Base-by-base conservation (phyloP, 768 basidiomycete genomes). In the Boletales sp. region DNA sequence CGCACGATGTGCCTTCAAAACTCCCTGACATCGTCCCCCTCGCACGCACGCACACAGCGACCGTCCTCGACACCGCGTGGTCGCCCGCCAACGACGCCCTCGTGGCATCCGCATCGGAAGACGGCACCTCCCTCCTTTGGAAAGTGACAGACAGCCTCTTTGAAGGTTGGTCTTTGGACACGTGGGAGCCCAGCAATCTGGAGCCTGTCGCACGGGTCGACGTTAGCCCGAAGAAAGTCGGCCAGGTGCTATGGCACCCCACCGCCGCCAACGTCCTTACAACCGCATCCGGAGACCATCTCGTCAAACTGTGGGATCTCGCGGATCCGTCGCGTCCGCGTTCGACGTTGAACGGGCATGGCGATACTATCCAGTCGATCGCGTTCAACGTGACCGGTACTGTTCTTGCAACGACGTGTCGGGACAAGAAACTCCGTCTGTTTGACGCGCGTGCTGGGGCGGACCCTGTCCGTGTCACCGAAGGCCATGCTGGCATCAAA, bases 61-160 rank as follows among this genome's bases (percentile, higher is more conserved):
- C 88, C 21, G 88, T 92, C 29, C 87, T 98, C 34, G 95, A 98
- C 70, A 98, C 95, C 0, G 90, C 89, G 63, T 98, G 94, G 93
- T 91, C 89, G 0, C 94, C 94, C 0, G 92, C 95, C 67, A 86
- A 94, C 62, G 95, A 98, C 70, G 74, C 80, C 7, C 75, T 95
- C 60, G 88, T 97, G 57, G 95, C 89, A 2, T 94, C 92, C 1
- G 91, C 81, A 14, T 93, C 88, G 42, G 95, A 99, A 68, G 97
- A 99, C 65, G 93, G 94, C 38, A 93, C 94, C 62, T 79, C 89
- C 56, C 81, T 91, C 72, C 78, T 99, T 64, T 97, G 93, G 87
- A 89, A 91, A 64, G 84, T 97, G 45, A 69, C 79, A n/a, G 53
- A 74, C 3, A 63, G 66, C 41, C 62, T 69, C 30, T 97, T 97